Evolutionary conservation across 2,329 filamentous ascomycete species (phyloP).

Genomic region (Cyphellophora europaea): DNA sequence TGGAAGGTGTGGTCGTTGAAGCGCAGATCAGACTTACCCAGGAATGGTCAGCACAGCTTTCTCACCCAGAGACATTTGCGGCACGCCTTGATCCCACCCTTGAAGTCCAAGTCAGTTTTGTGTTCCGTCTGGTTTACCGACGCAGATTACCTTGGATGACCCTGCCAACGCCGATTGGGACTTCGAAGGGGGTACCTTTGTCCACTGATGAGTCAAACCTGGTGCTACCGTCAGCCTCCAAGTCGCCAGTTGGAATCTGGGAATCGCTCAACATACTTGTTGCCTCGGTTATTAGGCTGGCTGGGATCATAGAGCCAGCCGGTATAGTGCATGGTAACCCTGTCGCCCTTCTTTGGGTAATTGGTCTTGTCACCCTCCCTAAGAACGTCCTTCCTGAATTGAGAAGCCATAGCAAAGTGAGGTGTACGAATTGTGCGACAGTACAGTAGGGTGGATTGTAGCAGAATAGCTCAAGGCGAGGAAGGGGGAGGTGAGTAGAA

Average conservation of each 20-base stretch:
- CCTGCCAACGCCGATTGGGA: slow-evolving; percentile 67
- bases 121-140: too few relatives aligned
- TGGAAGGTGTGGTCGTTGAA: not conserved
- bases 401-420: slow-evolving; percentile 33
- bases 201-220: slow-evolving; percentile 88
- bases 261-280: slow-evolving; percentile 48
- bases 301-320: slow-evolving; percentile 68
- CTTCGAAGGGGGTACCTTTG: slow-evolving; percentile 67
- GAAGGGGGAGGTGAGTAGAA: not conserved
- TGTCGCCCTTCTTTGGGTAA: slow-evolving; percentile 57
- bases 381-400: slow-evolving; percentile 47
- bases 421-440: not conserved
- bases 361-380: slow-evolving; percentile 52
- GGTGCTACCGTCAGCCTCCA: slow-evolving; percentile 2
- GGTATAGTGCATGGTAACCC: slow-evolving; percentile 81
- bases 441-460: too few relatives aligned
- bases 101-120: slow-evolving; percentile 3
- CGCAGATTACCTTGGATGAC: slow-evolving; percentile 70
- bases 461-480: not conserved
- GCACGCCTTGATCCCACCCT: slow-evolving; percentile 83
- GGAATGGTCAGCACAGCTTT: slow-evolving; percentile 77
- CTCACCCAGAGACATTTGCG: slow-evolving; percentile 81
- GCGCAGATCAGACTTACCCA: slow-evolving; percentile 49
- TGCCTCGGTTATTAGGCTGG: slow-evolving; percentile 57
- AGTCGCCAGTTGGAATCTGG: not conserved